Percentiles rank a stretch among this genome's conserved stretches.
Evolutionary conservation across 2,329 filamentous ascomycete species (phyloP).

Genomic region (Chaetomium sp.): DNA sequence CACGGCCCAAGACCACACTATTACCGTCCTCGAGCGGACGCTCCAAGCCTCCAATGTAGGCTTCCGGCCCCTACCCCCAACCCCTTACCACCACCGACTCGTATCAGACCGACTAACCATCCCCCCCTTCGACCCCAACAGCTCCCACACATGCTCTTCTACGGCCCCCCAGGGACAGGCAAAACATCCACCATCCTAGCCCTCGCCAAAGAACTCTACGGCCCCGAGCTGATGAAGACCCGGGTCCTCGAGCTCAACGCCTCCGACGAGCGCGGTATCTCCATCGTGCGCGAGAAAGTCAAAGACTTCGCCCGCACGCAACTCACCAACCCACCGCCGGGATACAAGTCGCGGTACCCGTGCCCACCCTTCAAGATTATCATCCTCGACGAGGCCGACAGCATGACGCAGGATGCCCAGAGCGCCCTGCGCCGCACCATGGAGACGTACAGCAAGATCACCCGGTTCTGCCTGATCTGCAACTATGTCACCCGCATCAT

Average conservation of each 20-base stretch:
- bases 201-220: slow-evolving; percentile 94
- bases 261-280: slow-evolving; percentile 96
- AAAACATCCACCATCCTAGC: slow-evolving; percentile 98
- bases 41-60: slow-evolving; percentile 85
- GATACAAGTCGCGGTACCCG: slow-evolving; percentile 67
- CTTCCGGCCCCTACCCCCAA: not conserved
- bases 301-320: slow-evolving; percentile 97
- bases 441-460: slow-evolving; percentile 97
- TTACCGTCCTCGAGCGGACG: slow-evolving; percentile 84
- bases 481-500: slow-evolving; percentile 99
- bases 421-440: slow-evolving; percentile 88
- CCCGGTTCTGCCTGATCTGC: slow-evolving; percentile 93
- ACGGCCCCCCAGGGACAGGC: slow-evolving; percentile 92
- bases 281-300: slow-evolving; percentile 94
- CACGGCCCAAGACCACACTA: slow-evolving; percentile 93
- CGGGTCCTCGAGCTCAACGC: slow-evolving; percentile 99
- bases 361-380: slow-evolving; percentile 99
- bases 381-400: slow-evolving; percentile 95
- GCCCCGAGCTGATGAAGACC: slow-evolving; percentile 84
- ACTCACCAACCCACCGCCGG: slow-evolving; percentile 70
- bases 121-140: slow-evolving; percentile 26
- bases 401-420: slow-evolving; percentile 98
- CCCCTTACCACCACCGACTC: not conserved
- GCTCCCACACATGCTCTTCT: slow-evolving; percentile 99
- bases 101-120: slow-evolving; percentile 1